These are phyloP conservation scores for Mycena vitilis DNA, from an alignment of 768 basidiomycete genomes.

Conservation along the genomic window DNA sequence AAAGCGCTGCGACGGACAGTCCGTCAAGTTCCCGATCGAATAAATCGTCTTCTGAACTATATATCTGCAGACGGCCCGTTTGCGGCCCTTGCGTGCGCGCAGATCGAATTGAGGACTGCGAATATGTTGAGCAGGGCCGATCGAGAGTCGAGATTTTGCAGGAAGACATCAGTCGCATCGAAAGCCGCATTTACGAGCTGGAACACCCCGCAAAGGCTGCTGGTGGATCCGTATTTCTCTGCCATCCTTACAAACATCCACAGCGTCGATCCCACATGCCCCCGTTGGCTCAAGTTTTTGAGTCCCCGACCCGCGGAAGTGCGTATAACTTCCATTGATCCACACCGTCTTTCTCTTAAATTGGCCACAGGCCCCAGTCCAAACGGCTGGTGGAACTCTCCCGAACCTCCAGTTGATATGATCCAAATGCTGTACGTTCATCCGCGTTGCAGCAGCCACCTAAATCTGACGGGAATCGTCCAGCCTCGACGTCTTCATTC, in stretches of 20 bases:
- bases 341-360: no score
- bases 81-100: slow-evolving; percentile 55
- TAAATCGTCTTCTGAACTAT: background rate
- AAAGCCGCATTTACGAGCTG: slow-evolving; percentile 48
- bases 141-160: slow-evolving; percentile 53
- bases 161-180: slow-evolving; percentile 51
- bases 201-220: slow-evolving; percentile 41
- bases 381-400: slow-evolving; percentile 14
- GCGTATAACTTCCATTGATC: no score
- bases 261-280: slow-evolving; percentile 7
- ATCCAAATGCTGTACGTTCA: slow-evolving; percentile 11
- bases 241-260: slow-evolving; percentile 41
- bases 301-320: background rate
- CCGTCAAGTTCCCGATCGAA: background rate
- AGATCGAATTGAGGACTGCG: slow-evolving; percentile 54
- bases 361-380: no score
- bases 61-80: slow-evolving; percentile 42
- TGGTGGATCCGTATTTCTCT: slow-evolving; percentile 36
- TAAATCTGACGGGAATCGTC: background rate
- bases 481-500: slow-evolving; percentile 45
- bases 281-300: background rate
- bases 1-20: slow-evolving; percentile 33
- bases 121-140: slow-evolving; percentile 54
- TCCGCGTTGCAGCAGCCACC: background rate
- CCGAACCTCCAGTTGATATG: slow-evolving; percentile 12